A percentile compares a stretch with the other conserved stretches of the same genome.
These are phyloP conservation scores for Rhododendron henanense DNA, from an alignment of 148 eudicot species.

Conservation along the genomic window DNA sequence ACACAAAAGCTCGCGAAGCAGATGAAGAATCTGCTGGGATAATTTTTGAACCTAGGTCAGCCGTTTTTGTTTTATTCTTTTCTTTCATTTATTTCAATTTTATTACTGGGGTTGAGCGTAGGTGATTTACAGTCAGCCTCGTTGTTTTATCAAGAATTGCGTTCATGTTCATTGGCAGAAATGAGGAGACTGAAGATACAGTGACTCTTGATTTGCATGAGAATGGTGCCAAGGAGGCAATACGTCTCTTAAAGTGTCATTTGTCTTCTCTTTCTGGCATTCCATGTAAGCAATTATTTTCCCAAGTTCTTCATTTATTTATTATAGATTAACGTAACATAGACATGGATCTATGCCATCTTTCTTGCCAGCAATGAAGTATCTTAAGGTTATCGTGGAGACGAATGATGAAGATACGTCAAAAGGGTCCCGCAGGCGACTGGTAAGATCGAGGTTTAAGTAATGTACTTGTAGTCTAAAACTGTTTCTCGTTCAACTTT, in stretches of 20 bases:
- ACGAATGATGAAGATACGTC: constrained; percentile 23
- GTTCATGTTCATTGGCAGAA: constrained; percentile 6
- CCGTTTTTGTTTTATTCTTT: not conserved
- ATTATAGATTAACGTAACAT: not conserved
- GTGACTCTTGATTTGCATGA: constrained; percentile 38
- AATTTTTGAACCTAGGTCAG: constrained; percentile 36
- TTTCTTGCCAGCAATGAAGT: constrained; percentile 28
- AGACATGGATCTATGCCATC: not conserved
- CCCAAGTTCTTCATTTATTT: not conserved
- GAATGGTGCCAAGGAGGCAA: constrained; percentile 37
- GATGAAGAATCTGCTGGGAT: constrained; percentile 42
- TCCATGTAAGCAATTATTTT: constrained; percentile 29
- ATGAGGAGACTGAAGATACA: constrained; percentile 24
- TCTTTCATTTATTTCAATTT: not conserved
- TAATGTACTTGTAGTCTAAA: not conserved
- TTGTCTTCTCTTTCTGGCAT: constrained; percentile 47
- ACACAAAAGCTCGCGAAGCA: constrained; percentile 45
- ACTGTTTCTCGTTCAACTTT: not conserved
- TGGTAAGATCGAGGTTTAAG: constrained; percentile 23
- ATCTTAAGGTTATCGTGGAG: constrained; percentile 33
- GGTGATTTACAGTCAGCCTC: not conserved
- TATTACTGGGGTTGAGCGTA: not conserved
- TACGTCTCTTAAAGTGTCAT: constrained; percentile 38
- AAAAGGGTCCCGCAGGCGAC: constrained; percentile 28
- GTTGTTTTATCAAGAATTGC: not conserved